phyloP scores from a whole-genome alignment of 257 asterid species.

The Jacaranda mimosifolia region DNA sequence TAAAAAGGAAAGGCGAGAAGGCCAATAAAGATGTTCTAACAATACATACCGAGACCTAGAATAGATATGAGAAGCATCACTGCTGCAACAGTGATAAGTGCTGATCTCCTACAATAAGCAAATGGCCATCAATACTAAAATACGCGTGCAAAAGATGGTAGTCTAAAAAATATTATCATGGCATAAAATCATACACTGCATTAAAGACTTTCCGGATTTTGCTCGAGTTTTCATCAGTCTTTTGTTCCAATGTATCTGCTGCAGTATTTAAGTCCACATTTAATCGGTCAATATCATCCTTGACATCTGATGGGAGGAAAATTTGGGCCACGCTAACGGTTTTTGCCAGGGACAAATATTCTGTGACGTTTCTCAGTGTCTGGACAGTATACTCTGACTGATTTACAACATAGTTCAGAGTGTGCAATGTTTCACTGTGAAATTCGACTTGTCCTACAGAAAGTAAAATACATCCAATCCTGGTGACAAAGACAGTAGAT shows the following conservation, averaged over 20 bases:
- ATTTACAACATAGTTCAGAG: slow-evolving; percentile 85
- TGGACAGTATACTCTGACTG: slow-evolving; percentile 93
- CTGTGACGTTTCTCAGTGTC: slow-evolving; percentile 86
- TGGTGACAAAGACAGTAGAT: slow-evolving; percentile 44
- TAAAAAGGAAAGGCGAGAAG: slow-evolving; percentile 1
- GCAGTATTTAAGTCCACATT: slow-evolving; percentile 75
- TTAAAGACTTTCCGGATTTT: slow-evolving; percentile 71
- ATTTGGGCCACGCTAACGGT: slow-evolving; percentile 86
- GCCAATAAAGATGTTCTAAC: background rate
- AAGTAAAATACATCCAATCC: slow-evolving; percentile 90
- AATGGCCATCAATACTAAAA: slow-evolving; percentile 20
- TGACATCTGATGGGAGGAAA: slow-evolving; percentile 87
- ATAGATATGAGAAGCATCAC: slow-evolving; percentile 85
- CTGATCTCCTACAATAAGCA: slow-evolving; percentile 66
- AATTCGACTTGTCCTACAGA: slow-evolving; percentile 89
- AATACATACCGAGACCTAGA: slow-evolving; percentile 85
- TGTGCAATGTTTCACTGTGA: slow-evolving; percentile 77
- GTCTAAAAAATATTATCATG: slow-evolving; percentile 1
- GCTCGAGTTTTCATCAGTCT: slow-evolving; percentile 74
- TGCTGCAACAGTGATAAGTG: slow-evolving; percentile 72
- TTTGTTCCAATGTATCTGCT: slow-evolving; percentile 70
- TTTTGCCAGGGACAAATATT: slow-evolving; percentile 77
- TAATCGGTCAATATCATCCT: slow-evolving; percentile 71
- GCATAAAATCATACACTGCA: slow-evolving; percentile 66
- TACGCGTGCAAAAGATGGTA: background rate